Evolutionary conservation across 768 basidiomycete genomes (phyloP).

Genomic region (Clathrus columnatus): DNA sequence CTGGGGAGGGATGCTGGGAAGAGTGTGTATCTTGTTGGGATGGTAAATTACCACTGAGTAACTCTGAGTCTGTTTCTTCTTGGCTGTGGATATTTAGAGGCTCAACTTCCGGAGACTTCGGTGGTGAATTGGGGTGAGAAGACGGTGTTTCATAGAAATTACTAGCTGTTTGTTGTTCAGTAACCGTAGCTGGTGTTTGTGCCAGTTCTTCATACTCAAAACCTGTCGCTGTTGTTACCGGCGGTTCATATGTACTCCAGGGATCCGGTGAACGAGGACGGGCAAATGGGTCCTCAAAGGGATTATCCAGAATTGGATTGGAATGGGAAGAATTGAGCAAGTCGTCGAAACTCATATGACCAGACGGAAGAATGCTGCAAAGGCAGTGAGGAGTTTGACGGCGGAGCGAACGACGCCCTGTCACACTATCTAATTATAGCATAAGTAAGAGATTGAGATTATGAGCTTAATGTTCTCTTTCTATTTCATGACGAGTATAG

Average conservation of each 20-base stretch:
- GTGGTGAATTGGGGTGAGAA: not conserved
- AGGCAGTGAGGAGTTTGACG: not conserved
- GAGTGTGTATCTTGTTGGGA: not conserved
- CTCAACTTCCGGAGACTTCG: not conserved
- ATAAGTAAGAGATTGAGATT: not conserved
- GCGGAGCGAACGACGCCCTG: not conserved
- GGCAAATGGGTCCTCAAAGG: constrained; percentile 67
- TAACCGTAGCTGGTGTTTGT: not conserved
- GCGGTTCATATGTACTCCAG: constrained; percentile 55
- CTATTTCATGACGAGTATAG: too few relatives aligned
- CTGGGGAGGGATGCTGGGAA: not conserved
- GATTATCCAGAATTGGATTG: constrained; percentile 59
- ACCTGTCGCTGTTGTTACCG: constrained; percentile 11
- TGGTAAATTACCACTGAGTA: not conserved
- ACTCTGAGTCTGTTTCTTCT: constrained; percentile 7
- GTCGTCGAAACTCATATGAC: constrained; percentile 51
- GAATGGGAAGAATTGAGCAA: constrained; percentile 49
- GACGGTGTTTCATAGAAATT: not conserved
- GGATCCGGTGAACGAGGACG: constrained; percentile 64
- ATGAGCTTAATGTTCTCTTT: not conserved
- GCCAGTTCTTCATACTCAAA: constrained; percentile 7
- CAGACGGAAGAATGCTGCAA: not conserved
- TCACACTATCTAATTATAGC: not conserved
- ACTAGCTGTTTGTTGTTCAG: not conserved
- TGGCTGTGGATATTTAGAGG: constrained; percentile 5